Base-by-base conservation (phyloP, 2,329 filamentous ascomycete genomes). In the Xylariaceae sp. region DNA sequence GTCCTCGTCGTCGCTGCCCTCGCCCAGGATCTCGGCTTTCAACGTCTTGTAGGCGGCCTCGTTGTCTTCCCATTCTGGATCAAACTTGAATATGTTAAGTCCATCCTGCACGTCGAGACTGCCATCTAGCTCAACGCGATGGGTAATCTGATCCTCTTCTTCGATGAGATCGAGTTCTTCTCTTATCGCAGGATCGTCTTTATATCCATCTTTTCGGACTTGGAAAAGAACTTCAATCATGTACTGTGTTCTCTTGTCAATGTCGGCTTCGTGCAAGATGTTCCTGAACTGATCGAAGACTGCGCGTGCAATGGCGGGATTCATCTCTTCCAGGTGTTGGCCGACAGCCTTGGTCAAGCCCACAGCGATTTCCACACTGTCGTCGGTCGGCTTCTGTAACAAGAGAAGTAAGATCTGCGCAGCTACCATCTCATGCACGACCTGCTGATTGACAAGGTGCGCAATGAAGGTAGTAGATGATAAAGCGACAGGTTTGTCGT, bases 151-250 rank as follows among this genome's bases (percentile, higher is more conserved):
- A 66, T 99, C 94, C 70, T 97, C 93, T 71, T 99, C 94, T 72
- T 97, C 93, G 9, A 99, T 90, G 42, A 99, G 72, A 71, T 99
- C 94, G 51, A 99, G 76, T 69, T 99, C 94, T 67, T 97, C 92
- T 69, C 86, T 92, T 63, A 97, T 77, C 1, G 91, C 87, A 16
- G 87, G 90, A 64, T 97, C 91, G 64, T 97, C 91, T 75, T 96
- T 96, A 78, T 96, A 99, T 64, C 88, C 88, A 73, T 97, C 93
- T 72, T 97, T 96, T 58, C 94, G 84, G 50, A 97, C 88, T 73
- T 99, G 92, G 69, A 99, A 99, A 41, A 99, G 75, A 6, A 97
- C 94, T 70, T 99, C 94, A 51, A 99, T 93, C 89, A 96, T 96
- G 73, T 97, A 99, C 73, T 99, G 94, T n/a, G 93, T 92, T 59